These are phyloP conservation scores for Pyronema omphalodes DNA, from an alignment of 495 filamentous ascomycete species.

Conservation along the genomic window DNA sequence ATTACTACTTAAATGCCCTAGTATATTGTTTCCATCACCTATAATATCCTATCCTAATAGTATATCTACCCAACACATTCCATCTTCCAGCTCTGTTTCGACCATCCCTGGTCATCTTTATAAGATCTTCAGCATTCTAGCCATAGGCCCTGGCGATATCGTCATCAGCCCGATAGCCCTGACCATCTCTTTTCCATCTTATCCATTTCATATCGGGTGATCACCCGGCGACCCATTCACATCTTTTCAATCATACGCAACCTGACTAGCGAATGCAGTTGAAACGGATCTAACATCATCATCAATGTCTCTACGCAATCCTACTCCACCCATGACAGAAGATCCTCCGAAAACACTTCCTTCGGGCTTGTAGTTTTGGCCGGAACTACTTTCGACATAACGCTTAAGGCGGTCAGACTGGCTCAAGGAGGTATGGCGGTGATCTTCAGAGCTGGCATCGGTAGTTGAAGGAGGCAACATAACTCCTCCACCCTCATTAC, in stretches of 20 bases:
- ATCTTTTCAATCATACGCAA: slow-evolving; percentile 27
- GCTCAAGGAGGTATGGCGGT: slow-evolving; percentile 60
- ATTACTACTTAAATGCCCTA: too few species aligned
- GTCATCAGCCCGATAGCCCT: too few species aligned
- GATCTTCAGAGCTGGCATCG: slow-evolving; percentile 29
- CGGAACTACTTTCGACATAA: slow-evolving; percentile 57
- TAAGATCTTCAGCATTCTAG: too few species aligned
- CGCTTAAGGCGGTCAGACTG: slow-evolving; percentile 69
- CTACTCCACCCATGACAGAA: slow-evolving; percentile 37
- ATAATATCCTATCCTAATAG: too few species aligned
- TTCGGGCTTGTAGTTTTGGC: slow-evolving; percentile 33
- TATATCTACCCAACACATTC: too few species aligned
- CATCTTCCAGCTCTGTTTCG: too few species aligned
- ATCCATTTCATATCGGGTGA: too few species aligned
- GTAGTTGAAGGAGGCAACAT: slow-evolving; percentile 19
- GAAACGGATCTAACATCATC: slow-evolving; percentile 91
- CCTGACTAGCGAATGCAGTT: slow-evolving; percentile 88
- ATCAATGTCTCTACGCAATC: slow-evolving; percentile 37
- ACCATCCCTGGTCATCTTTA: too few species aligned
- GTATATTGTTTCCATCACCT: too few species aligned
- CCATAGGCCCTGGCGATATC: too few species aligned
- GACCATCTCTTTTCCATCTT: too few species aligned
- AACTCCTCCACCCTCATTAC: slow-evolving; percentile 33
- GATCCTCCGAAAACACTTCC: slow-evolving; percentile 59
- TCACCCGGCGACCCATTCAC: too few species aligned